These are phyloP conservation scores for Saccharomyces hybrid DNA, from an alignment of 1,139 yeast genomes.

Conservation along the genomic window DNA sequence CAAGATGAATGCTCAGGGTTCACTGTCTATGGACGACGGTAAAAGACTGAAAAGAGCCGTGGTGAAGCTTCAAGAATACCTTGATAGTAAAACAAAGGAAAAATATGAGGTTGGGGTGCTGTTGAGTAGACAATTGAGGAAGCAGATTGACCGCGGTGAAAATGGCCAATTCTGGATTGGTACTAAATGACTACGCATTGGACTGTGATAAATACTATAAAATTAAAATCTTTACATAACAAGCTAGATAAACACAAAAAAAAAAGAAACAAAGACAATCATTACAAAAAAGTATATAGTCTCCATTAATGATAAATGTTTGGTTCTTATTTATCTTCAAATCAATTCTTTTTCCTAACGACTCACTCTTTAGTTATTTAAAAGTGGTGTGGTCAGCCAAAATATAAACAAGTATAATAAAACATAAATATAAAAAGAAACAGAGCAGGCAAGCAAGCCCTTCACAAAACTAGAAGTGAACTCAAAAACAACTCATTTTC, in stretches of 20 bases:
- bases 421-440: background rate
- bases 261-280: background rate
- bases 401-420: background rate
- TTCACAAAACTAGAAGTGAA: background rate
- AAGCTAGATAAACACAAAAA: background rate
- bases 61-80: slow-evolving; percentile 33
- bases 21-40: slow-evolving; percentile 34
- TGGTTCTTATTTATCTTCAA: no score
- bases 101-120: slow-evolving; percentile 36
- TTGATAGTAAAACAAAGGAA: slow-evolving; percentile 36
- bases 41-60: slow-evolving; percentile 33
- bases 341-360: no score
- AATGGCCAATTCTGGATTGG: slow-evolving; percentile 34
- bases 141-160: slow-evolving; percentile 36
- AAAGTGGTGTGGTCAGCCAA: background rate
- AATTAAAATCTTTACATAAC: background rate
- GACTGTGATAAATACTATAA: background rate
- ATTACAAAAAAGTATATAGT: no score
- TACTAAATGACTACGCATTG: slow-evolving; percentile 12
- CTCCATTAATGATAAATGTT: no score
- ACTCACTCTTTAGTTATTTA: no score
- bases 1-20: slow-evolving; percentile 31
- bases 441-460: background rate
- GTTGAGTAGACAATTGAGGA: slow-evolving; percentile 35
- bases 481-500: background rate